phyloP scores from a whole-genome alignment of 192 early-diverging fungal genomes.

The Chytriomyces sp. region DNA sequence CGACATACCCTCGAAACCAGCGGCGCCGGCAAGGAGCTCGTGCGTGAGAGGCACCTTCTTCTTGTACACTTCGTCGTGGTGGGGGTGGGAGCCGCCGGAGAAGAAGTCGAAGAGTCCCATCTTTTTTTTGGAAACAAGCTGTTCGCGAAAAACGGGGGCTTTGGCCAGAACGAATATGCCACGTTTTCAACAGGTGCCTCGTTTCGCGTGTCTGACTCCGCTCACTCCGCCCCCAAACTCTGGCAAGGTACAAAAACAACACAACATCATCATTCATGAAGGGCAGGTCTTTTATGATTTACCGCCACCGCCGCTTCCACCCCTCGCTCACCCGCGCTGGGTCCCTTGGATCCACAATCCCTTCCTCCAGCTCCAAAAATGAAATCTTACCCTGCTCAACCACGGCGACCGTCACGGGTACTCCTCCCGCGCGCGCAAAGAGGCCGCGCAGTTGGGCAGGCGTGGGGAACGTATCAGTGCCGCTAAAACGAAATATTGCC shows the following conservation, averaged over 20 bases:
- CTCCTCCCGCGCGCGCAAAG: background rate
- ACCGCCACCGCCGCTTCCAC: background rate
- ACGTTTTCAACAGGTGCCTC: too few relatives aligned
- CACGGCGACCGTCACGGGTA: background rate
- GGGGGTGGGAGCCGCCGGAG: too few relatives aligned
- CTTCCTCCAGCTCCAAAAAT: background rate
- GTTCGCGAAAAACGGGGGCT: too few relatives aligned
- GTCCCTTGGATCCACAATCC: background rate
- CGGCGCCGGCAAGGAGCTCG: background rate
- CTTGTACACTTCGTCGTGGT: too few relatives aligned
- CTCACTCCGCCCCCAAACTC: background rate
- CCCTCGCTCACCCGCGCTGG: background rate
- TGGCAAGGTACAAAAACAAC: background rate
- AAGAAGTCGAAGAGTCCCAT: too few relatives aligned
- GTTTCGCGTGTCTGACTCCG: too few relatives aligned
- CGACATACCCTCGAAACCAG: too few relatives aligned
- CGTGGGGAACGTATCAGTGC: background rate
- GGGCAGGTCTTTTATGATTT: background rate
- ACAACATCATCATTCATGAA: background rate
- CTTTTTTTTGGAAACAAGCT: too few relatives aligned
- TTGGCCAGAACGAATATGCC: too few relatives aligned
- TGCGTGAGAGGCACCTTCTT: background rate
- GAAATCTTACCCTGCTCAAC: constrained; percentile 7
- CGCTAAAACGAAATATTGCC: background rate
- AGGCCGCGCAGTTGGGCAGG: background rate